Evolutionary conservation across 2,329 filamentous ascomycete genomes (phyloP).

Genomic region (Proliferodiscus dingleyae): DNA sequence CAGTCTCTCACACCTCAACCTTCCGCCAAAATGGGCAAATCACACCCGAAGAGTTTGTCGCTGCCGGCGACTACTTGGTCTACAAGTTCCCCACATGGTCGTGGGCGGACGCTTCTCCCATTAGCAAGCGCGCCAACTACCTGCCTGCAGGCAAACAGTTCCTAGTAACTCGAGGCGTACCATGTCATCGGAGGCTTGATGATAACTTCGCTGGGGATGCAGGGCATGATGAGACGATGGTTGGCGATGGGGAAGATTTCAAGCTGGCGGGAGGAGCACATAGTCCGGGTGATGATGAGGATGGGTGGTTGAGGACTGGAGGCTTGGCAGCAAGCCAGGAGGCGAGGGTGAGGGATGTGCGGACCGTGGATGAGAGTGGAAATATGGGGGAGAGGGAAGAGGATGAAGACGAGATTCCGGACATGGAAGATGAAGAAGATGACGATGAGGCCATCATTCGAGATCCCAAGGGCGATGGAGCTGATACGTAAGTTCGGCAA

Average conservation of each 20-base stretch:
- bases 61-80: slow-evolving; percentile 93
- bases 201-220: slow-evolving; percentile 90
- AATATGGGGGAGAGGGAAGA: slow-evolving; percentile 73
- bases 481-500: slow-evolving; percentile 25
- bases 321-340: slow-evolving; percentile 71
- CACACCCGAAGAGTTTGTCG: slow-evolving; percentile 93
- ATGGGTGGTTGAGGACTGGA: slow-evolving; percentile 89
- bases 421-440: slow-evolving; percentile 97
- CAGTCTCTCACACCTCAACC: slow-evolving; percentile 83
- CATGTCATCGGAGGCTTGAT: slow-evolving; percentile 85
- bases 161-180: slow-evolving; percentile 88
- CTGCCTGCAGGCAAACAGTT: slow-evolving; percentile 91
- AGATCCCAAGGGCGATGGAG: slow-evolving; percentile 46
- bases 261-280: slow-evolving; percentile 39
- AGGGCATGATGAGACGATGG: slow-evolving; percentile 79
- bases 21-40: slow-evolving; percentile 94
- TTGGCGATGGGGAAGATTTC: slow-evolving; percentile 70
- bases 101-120: slow-evolving; percentile 85
- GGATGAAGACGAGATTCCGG: slow-evolving; percentile 80
- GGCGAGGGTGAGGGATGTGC: slow-evolving; percentile 72
- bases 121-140: slow-evolving; percentile 70
- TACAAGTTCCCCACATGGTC: slow-evolving; percentile 99
- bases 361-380: slow-evolving; percentile 84
- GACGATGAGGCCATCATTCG: slow-evolving; percentile 93
- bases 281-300: slow-evolving; percentile 59